Conservation (phyloP, 2,329 filamentous ascomycete species). For the Penicillium sp. region DNA sequence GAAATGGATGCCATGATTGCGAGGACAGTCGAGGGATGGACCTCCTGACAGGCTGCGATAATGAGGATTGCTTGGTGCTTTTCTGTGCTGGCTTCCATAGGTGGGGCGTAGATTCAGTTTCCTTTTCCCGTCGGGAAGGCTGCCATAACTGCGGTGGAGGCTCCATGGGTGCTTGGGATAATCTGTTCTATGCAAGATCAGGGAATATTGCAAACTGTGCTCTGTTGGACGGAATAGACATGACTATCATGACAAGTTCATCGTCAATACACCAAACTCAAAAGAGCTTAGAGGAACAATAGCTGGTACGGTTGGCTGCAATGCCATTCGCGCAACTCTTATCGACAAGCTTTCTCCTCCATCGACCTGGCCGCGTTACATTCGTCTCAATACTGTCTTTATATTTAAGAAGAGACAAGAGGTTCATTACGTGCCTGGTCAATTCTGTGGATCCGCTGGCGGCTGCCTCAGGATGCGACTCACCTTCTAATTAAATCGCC, state of each 20-base stretch:
- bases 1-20: background rate
- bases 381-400: background rate
- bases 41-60: too few relatives aligned
- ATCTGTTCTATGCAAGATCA: background rate
- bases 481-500: background rate
- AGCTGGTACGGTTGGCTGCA: slow-evolving; percentile 17
- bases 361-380: background rate
- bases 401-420: background rate
- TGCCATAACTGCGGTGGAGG: background rate
- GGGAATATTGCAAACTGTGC: background rate
- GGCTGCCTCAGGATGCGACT: slow-evolving; percentile 18
- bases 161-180: background rate
- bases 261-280: too few relatives aligned
- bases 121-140: background rate
- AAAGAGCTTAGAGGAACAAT: background rate
- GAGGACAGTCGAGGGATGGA: too few relatives aligned
- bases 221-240: background rate
- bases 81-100: background rate
- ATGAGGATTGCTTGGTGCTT: background rate
- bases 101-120: background rate
- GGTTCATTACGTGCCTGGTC: background rate
- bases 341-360: slow-evolving; percentile 17
- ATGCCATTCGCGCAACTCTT: slow-evolving; percentile 20
- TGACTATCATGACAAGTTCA: background rate
- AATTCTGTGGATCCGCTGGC: slow-evolving; percentile 5